Evolutionary conservation across 495 filamentous ascomycete genomes (phyloP).

Genomic region (Sporormia fimetaria): DNA sequence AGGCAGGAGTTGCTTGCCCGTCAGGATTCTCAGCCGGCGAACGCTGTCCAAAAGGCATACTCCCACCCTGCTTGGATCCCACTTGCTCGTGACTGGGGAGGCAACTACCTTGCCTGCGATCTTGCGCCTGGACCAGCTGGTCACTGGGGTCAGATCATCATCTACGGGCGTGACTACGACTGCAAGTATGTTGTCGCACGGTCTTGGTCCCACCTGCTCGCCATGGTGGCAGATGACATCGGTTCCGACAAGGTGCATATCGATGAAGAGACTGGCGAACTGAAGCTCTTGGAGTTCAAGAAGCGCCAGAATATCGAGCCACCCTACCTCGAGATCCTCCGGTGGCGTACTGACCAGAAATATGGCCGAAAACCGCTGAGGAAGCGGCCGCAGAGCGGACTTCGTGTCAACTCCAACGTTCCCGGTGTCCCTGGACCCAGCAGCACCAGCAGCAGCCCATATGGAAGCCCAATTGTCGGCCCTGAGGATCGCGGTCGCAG

Average conservation of each 20-base stretch:
- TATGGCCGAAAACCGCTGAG: slow-evolving; percentile 50
- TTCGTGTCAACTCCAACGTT: slow-evolving; percentile 31
- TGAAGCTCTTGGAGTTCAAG: slow-evolving; percentile 89
- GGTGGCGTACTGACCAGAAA: slow-evolving; percentile 91
- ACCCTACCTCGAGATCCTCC: slow-evolving; percentile 84
- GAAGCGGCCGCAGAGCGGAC: slow-evolving; percentile 18
- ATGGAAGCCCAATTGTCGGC: slow-evolving; percentile 27
- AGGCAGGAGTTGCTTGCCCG: slow-evolving; percentile 70
- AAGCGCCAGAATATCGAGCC: slow-evolving; percentile 68
- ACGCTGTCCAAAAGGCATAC: slow-evolving; percentile 83
- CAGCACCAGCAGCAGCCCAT: slow-evolving; percentile 26
- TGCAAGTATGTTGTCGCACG: slow-evolving; percentile 92
- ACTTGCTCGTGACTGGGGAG: slow-evolving; percentile 92
- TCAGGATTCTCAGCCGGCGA: slow-evolving; percentile 80
- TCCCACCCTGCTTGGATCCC: slow-evolving; percentile 94
- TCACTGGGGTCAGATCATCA: slow-evolving; percentile 90
- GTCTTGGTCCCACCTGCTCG: slow-evolving; percentile 84
- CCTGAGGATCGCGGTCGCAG: slow-evolving; percentile 32
- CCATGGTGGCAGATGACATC: slow-evolving; percentile 79
- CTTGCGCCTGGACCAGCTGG: slow-evolving; percentile 84
- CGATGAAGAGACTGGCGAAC: slow-evolving; percentile 81
- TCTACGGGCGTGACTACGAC: slow-evolving; percentile 96
- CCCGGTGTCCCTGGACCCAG: slow-evolving; percentile 16
- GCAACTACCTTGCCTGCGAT: slow-evolving; percentile 91
- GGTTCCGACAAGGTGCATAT: slow-evolving; percentile 75